Conservation (phyloP, 2,329 filamentous ascomycete genomes). For the Akanthomyces lecanii region DNA sequence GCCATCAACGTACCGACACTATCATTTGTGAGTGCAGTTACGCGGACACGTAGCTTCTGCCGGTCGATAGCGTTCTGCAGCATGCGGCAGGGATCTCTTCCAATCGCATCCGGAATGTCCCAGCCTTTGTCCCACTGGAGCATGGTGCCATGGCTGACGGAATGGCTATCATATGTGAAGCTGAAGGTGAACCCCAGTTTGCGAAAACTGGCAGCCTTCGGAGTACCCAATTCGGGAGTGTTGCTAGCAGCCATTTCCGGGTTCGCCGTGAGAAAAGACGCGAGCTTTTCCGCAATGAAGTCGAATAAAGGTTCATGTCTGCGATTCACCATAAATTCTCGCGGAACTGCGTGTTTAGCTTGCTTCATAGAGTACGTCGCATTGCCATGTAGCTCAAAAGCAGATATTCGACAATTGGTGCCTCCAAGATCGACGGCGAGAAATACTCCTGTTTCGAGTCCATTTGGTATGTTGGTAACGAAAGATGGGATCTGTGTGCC, state of each 20-base stretch:
- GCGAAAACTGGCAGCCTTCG: conserved; percentile 31
- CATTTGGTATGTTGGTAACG: conserved; percentile 71
- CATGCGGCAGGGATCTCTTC: conserved; percentile 69
- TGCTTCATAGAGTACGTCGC: conserved; percentile 68
- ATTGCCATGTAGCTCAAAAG: conserved; percentile 42
- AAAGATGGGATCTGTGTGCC: conserved; percentile 76
- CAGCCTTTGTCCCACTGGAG: conserved; percentile 81
- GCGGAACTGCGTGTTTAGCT: conserved; percentile 38
- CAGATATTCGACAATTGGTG: conserved; percentile 32
- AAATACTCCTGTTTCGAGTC: conserved; percentile 61
- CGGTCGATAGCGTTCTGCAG: conserved; percentile 69
- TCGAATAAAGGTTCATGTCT: conserved; percentile 59
- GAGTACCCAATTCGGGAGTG: conserved; percentile 57
- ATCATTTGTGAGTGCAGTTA: conserved; percentile 73
- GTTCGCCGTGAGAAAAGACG: conserved; percentile 50
- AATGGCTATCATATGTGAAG: conserved; percentile 73
- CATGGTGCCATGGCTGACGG: conserved; percentile 64
- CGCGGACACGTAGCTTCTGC: conserved; percentile 63
- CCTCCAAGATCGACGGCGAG: conserved; percentile 33
- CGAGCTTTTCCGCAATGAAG: conserved; percentile 70
- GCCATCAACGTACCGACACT: conserved; percentile 78
- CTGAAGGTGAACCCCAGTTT: conserved; percentile 37
- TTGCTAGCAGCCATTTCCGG: background rate
- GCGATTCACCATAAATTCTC: conserved; percentile 21
- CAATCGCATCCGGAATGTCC: conserved; percentile 70